Conservation (phyloP, 2,329 filamentous ascomycete genomes). For the Dactylellina drechsleri region DNA sequence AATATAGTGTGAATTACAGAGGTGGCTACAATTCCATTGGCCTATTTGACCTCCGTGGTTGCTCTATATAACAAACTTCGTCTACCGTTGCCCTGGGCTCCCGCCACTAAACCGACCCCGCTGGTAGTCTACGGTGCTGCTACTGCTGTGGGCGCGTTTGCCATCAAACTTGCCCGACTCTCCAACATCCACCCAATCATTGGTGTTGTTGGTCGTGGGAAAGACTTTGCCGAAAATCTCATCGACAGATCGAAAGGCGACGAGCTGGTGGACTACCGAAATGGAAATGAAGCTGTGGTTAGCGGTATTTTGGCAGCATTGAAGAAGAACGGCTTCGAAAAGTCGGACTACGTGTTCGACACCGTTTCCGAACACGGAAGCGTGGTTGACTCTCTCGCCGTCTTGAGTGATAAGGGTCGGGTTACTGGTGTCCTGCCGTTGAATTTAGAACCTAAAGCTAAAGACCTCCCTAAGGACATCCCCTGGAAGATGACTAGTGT, state of each 20-base stretch:
- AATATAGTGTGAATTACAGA: constrained; percentile 57
- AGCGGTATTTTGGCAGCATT: constrained; percentile 64
- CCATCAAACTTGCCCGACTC: constrained; percentile 68
- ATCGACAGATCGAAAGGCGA: constrained; percentile 69
- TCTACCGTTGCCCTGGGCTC: constrained; percentile 66
- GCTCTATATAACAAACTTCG: constrained; percentile 65
- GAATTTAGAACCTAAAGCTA: constrained; percentile 49
- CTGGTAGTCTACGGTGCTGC: constrained; percentile 65
- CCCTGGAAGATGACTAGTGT: constrained; percentile 62
- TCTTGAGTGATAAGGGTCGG: constrained; percentile 62
- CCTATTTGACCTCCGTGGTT: constrained; percentile 64
- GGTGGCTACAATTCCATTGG: constrained; percentile 64
- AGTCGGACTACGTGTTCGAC: constrained; percentile 67
- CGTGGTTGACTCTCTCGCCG: constrained; percentile 63
- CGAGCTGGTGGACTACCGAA: constrained; percentile 70
- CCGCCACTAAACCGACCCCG: constrained; percentile 58
- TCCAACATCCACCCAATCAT: constrained; percentile 72
- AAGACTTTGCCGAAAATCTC: constrained; percentile 66
- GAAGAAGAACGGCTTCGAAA: constrained; percentile 62
- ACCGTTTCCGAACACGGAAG: constrained; percentile 68
- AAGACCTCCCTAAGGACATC: constrained; percentile 44
- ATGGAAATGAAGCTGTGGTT: constrained; percentile 65
- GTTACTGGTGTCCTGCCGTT: constrained; percentile 63
- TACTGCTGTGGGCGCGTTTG: constrained; percentile 70
- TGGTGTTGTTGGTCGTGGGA: constrained; percentile 68